These are phyloP conservation scores for Umbelopsis sp. DNA, from an alignment of 192 early-diverging fungal genomes.

Conservation along the genomic window DNA sequence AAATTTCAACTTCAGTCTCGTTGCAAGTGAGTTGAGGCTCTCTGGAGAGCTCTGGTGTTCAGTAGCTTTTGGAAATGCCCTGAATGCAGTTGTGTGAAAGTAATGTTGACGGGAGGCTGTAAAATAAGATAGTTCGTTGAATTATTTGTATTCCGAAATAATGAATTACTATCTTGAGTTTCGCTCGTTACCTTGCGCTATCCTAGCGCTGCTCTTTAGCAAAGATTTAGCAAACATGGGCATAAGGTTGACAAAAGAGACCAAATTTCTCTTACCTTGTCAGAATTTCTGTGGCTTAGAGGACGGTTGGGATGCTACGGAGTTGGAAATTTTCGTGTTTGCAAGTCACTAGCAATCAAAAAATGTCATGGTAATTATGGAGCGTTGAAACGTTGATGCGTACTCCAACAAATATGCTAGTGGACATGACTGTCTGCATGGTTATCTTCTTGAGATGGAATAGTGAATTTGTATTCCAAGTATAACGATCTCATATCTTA, in stretches of 20 bases:
- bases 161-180: too few species aligned
- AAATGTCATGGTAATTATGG: too few species aligned
- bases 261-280: too few species aligned
- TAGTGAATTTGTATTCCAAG: too few species aligned
- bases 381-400: too few species aligned
- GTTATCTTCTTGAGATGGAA: too few species aligned
- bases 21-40: slow-evolving; percentile 2
- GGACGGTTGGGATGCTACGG: too few species aligned
- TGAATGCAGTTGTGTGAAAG: slow-evolving; percentile 5
- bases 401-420: too few species aligned
- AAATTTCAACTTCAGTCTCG: not conserved
- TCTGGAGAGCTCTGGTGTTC: not conserved
- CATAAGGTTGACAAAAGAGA: not conserved
- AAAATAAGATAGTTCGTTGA: not conserved
- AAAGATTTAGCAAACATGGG: slow-evolving; percentile 10
- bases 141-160: not conserved
- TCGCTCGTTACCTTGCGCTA: not conserved
- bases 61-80: not conserved
- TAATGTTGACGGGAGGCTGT: not conserved
- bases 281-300: not conserved
- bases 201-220: slow-evolving; percentile 3
- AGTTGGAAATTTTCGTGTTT: too few species aligned
- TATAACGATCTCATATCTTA: too few species aligned
- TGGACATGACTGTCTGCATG: too few species aligned
- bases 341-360: too few species aligned